Evolutionary conservation across 257 asterid species (phyloP), one percentile per base, ranked within the genome.

Genomic region (Leonotis leonurus): DNA sequence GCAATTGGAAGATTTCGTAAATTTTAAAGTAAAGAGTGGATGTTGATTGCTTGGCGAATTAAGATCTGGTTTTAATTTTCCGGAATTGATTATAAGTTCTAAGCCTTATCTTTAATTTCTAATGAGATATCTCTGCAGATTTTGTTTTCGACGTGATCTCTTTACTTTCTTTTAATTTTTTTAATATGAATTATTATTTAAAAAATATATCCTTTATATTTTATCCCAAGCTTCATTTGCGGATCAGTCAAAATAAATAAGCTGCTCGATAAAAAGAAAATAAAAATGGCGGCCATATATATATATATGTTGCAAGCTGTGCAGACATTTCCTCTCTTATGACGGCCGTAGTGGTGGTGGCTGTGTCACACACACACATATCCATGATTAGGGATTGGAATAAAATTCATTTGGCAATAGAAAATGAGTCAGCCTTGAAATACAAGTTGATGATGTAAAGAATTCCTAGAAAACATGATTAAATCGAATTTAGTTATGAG

Each of bases 401-500:
- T 33, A 8, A 33, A 33, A 3, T 33, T 10, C 11, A 40, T 24
- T 41, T 72, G 4, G 5, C 2, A 51, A 10, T 21, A 12, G 1
- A 25, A 58, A 41, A 57, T 30, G 68, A 25, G 53, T 55, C 65
- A 45, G 18, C 45, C 7, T 45, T 63, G 53, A 33, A 62, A 32
- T 14, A 20, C 1, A 20, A 33, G 16, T 21, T 65, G 54, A 22
- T 27, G 14, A 12, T 4, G n/a, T 3, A 29, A 11, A 49, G 33
- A 49, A 11, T 48, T 11, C 9, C 8, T 8, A 10, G 14, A 2
- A 11, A 17, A 17, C 6, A 1, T 43, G 18, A 11, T 27, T 45
- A 0, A n/a, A n/a, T n/a, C 35, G 11, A 50, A 24, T 24, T 50
- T 50, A 50, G 12, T 50, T 12, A 51, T 6, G 57, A 51, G 57